Evolutionary conservation across 208 protist genomes (phyloP).

Genomic region (Wallacemonas rigidus): DNA sequence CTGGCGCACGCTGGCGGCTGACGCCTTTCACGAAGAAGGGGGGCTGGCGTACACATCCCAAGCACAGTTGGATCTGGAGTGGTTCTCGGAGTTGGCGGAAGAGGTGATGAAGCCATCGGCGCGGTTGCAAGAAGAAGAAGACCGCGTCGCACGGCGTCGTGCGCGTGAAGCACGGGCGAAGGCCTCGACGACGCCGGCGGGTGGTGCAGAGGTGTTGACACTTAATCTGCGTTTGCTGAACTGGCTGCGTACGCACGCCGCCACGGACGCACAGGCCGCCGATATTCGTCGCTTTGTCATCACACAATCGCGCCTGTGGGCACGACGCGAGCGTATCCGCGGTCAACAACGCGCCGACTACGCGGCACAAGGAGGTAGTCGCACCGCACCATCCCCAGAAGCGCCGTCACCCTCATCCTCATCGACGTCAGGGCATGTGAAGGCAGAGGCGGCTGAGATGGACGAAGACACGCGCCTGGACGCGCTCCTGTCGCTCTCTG

Average conservation of each 20-base stretch:
- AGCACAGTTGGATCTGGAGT: not conserved
- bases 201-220: not conserved
- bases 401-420: not conserved
- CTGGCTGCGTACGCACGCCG: not conserved
- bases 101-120: slow-evolving; percentile 23
- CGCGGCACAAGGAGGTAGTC: not conserved
- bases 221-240: not conserved
- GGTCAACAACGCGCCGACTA: not conserved
- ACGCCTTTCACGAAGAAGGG: not conserved
- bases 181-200: not conserved
- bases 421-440: not conserved
- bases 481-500: not conserved
- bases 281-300: slow-evolving; percentile 5
- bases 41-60: not conserved
- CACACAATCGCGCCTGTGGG: slow-evolving; percentile 1
- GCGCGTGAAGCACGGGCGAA: not conserved
- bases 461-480: not conserved
- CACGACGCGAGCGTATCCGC: not conserved
- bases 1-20: not conserved
- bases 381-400: not conserved
- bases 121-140: slow-evolving; percentile 9
- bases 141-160: not conserved
- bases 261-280: not conserved
- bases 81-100: slow-evolving; percentile 26
- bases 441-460: not conserved